These are phyloP conservation scores for Agrocybe chaxingu DNA, from an alignment of 768 basidiomycete species.

Conservation along the genomic window DNA sequence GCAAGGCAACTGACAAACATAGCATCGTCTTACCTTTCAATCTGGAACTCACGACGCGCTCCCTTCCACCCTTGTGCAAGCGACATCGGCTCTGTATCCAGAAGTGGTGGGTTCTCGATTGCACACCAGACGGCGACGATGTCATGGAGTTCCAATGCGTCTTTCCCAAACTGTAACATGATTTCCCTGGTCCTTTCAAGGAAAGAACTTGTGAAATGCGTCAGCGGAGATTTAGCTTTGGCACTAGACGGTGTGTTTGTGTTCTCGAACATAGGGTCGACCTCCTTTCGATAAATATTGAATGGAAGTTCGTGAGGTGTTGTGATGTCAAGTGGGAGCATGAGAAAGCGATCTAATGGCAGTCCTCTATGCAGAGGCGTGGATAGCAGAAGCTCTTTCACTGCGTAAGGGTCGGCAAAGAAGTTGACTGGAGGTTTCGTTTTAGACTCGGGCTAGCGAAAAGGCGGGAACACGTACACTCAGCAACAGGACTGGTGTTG, in stretches of 20 bases:
- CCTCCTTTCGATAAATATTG: constrained; percentile 46
- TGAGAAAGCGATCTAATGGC: constrained; percentile 63
- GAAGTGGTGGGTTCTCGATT: constrained; percentile 59
- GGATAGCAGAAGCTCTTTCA: constrained; percentile 60
- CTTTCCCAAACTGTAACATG: constrained; percentile 78
- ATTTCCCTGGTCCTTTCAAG: constrained; percentile 70
- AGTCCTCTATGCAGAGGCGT: constrained; percentile 35
- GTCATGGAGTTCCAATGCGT: constrained; percentile 89
- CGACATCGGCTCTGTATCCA: constrained; percentile 19
- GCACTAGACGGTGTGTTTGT: constrained; percentile 44
- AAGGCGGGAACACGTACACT: constrained; percentile 54
- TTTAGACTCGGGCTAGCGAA: neutral
- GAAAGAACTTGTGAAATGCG: constrained; percentile 79
- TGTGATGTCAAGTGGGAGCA: constrained; percentile 82
- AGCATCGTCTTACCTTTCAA: constrained; percentile 53
- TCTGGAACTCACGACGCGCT: constrained; percentile 51
- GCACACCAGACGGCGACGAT: constrained; percentile 89
- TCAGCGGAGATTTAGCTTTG: constrained; percentile 52
- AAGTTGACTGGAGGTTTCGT: constrained; percentile 59
- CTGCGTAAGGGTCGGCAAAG: constrained; percentile 86
- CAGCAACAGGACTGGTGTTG: constrained; percentile 77
- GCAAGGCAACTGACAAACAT: neutral
- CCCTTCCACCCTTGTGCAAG: constrained; percentile 56
- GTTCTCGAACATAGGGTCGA: constrained; percentile 63
- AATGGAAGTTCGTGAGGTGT: constrained; percentile 79